Base-by-base conservation (phyloP, 2,329 filamentous ascomycete species). In the Nakataea oryzae region DNA sequence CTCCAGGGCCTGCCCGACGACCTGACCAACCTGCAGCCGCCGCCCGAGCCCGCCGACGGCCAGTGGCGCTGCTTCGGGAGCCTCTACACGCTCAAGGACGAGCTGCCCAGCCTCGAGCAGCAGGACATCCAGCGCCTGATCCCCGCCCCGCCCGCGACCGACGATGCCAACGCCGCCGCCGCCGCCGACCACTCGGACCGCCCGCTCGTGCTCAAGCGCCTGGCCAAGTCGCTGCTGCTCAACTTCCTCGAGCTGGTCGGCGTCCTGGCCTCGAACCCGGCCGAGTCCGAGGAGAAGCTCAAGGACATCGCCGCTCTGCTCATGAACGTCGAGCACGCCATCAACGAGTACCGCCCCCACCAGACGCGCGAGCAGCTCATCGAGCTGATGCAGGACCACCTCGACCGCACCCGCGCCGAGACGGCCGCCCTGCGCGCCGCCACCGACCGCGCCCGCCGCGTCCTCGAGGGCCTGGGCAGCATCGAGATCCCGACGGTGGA, bases 291-390 rank as follows among this genome's bases (percentile, higher is more conserved):
- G 29, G 81, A 85, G 55, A 96, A 96, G 72, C 81, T 93, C 57
- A 79, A 85, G 57, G 89, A 97, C 72, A 75, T 99, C 34, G 83
- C 89, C 69, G 92, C 88, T 21, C 77, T 97, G 30, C 88, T 96
- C 65, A 87, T 93, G 73, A 97, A 97, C 73, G 89, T 96, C 70
- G 92, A 97, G 74, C 91, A 96, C 70, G 82, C 96, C 61, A 86
- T 97, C 66, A 99, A 99, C 73, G 88, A 96, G 73, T 97, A 96
- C 75, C 84, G 93, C 34, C 93, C 93, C 12, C 93, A 97, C 72
- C 93, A 97, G 76, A 92, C 93, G 28, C 79, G 93, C 57, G 93
- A 97, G 76, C 92, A 88, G 30, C 79, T 96, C 63, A 96, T 96
- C 34, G 76, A 88, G 67, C 84, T 93, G 78, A 92, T 97, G 89